Base-by-base conservation (phyloP, 176 grass and related monocot species). In the Areca catechu region DNA sequence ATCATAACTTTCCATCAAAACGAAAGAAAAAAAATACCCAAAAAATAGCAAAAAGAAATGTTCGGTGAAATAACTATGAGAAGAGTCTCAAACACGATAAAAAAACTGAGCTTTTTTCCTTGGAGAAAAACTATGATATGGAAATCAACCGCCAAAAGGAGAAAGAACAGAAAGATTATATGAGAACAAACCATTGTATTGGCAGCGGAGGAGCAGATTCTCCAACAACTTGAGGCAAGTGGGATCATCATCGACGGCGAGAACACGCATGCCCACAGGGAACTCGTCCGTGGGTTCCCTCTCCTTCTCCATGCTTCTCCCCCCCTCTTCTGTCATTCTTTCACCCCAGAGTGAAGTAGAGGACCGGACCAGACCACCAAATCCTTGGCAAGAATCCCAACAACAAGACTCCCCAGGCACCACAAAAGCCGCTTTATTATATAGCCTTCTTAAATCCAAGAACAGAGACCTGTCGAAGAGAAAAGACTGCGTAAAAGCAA, bases 231-330 rank as follows among this genome's bases (percentile, higher is more conserved):
- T 71, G 56, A 71, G 68, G 68, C 56, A 71, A 28, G 4, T 71
- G 56, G 56, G 68, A 50, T 71, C 68, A 48, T 71, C 56, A 23
- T 71, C 68, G 21, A 71, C 56, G 56, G 68, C 68, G 16, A 71
- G 21, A 16, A 71, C 22, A 7, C 68, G 68, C 55, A 71, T 28
- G 43, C 68, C 56, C 16, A 52, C 48, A 3, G 68, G 68, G 55
- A 71, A 71, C 68, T 71, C 34, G 7, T 71, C 48, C 17, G 34
- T 24, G 37, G n/a, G 4, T 21, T 18, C 37, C 20, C 6, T 14
- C 19, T 22, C 20, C 61, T 63, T 63, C 61, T 15, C 37, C 61
- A 57, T 50, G 47, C 68, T 50, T 22, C 43, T 54, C 17, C 37
- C 62, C 49, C 49, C 62, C 49, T 72, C 70, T 58, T 72, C 58